A percentile compares a stretch with the other conserved stretches of the same genome.
Evolutionary conservation across 2,329 filamentous ascomycete species (phyloP).

Genomic region (Aspergillus sp.): DNA sequence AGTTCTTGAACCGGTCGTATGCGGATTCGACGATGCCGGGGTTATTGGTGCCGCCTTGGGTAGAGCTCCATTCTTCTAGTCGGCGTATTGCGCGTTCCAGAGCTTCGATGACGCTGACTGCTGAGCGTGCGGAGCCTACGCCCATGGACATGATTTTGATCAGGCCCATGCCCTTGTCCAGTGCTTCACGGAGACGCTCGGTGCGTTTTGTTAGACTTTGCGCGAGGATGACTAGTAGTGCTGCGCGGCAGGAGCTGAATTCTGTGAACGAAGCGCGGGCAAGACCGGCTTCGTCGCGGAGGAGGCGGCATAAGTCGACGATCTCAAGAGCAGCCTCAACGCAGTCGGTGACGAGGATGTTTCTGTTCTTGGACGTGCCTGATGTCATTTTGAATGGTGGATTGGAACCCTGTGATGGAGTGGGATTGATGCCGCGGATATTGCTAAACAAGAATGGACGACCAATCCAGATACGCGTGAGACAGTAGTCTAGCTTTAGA

Average conservation of each 20-base stretch:
- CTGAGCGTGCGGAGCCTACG: conserved; percentile 48
- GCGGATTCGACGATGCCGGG: conserved; percentile 40
- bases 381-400: conserved; percentile 23
- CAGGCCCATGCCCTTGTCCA: conserved; percentile 46
- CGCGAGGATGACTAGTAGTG: conserved; percentile 43
- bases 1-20: conserved; percentile 47
- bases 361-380: conserved; percentile 28
- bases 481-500: conserved; percentile 47
- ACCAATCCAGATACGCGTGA: conserved; percentile 49
- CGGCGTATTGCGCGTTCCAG: conserved; percentile 45
- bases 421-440: conserved; percentile 23
- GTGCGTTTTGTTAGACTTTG: conserved; percentile 36
- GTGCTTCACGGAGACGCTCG: conserved; percentile 38
- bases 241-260: conserved; percentile 50
- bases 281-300: conserved; percentile 47
- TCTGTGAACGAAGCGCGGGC: conserved; percentile 52
- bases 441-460: conserved; percentile 47
- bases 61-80: conserved; percentile 39
- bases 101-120: conserved; percentile 48
- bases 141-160: conserved; percentile 50
- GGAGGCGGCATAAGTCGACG: conserved; percentile 45
- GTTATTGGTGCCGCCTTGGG: conserved; percentile 22
- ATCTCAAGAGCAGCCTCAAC: conserved; percentile 48
- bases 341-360: conserved; percentile 45
- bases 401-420: conserved; percentile 9